These are phyloP conservation scores for Alternaria dauci DNA, from an alignment of 2,329 filamentous ascomycete genomes.

Conservation along the genomic window DNA sequence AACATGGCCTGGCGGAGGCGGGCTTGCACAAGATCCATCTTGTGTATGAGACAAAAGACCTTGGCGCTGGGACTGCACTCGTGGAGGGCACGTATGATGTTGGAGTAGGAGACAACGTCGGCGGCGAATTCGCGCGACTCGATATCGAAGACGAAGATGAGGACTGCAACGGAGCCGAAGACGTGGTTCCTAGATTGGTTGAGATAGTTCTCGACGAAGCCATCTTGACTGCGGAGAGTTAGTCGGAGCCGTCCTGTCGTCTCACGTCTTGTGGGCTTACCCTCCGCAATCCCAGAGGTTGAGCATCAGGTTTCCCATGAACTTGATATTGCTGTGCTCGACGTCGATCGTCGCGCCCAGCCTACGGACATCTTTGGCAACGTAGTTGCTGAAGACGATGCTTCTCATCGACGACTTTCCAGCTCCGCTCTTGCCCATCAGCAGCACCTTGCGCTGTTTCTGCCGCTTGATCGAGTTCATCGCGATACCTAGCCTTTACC, in stretches of 20 bases:
- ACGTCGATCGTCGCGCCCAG: conserved; percentile 97
- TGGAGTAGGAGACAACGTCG: conserved; percentile 90
- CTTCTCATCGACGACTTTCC: conserved; percentile 98
- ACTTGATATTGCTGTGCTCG: conserved; percentile 97
- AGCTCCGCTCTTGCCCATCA: conserved; percentile 90
- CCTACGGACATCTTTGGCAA: conserved; percentile 91
- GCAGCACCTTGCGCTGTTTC: conserved; percentile 63
- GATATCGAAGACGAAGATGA: conserved; percentile 99
- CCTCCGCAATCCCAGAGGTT: conserved; percentile 99
- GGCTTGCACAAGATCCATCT: conserved; percentile 94
- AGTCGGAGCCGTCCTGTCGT: conserved; percentile 10
- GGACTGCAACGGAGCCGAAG: conserved; percentile 93
- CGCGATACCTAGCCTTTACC: conserved; percentile 4
- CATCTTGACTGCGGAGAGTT: conserved; percentile 75
- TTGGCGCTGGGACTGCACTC: conserved; percentile 84
- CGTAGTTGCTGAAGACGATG: conserved; percentile 99
- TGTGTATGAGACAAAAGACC: conserved; percentile 96
- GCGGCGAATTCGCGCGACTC: conserved; percentile 94
- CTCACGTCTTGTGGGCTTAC: conserved; percentile 54
- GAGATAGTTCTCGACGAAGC: conserved; percentile 98
- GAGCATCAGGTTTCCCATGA: conserved; percentile 95
- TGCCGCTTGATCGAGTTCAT: conserved; percentile 57
- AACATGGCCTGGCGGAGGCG: conserved; percentile 82
- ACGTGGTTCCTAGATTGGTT: conserved; percentile 95
- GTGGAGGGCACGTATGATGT: conserved; percentile 85